Evolutionary conservation across 2,329 filamentous ascomycete species (phyloP).

Genomic region (Trichoderma polysporum): DNA sequence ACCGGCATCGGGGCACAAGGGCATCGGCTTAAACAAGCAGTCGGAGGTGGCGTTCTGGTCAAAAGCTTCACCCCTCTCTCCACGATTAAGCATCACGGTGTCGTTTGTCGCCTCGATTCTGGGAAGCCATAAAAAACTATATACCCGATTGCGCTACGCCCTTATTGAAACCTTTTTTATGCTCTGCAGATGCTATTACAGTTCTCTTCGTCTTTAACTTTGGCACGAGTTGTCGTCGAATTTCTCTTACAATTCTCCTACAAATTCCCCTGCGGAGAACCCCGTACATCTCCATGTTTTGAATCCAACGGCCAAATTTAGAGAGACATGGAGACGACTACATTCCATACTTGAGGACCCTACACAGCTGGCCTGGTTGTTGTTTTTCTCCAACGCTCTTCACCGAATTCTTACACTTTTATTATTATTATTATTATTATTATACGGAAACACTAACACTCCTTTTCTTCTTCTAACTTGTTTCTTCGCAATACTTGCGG

Average conservation of each 20-base stretch:
- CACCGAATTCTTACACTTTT: not conserved
- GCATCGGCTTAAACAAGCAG: conserved; percentile 3
- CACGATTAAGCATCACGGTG: conserved; percentile 1
- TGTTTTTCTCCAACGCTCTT: not conserved
- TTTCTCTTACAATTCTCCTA: conserved; percentile 13
- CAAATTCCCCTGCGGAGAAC: conserved; percentile 12
- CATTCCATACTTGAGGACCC: conserved; percentile 14
- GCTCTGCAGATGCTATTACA: not conserved
- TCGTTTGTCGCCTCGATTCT: conserved; percentile 6
- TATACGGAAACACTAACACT: not conserved
- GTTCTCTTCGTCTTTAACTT: not conserved
- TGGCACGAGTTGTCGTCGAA: not conserved
- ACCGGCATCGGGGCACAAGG: conserved; percentile 13
- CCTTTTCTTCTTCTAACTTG: not conserved
- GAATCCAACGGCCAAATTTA: not conserved
- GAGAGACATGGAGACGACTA: conserved; percentile 13
- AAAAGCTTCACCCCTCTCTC: conserved; percentile 18
- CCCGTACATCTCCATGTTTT: conserved; percentile 9
- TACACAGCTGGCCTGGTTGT: conserved; percentile 11
- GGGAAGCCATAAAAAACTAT: conserved; percentile 1
- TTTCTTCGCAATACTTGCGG: not conserved
- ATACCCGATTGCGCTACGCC: conserved; percentile 16
- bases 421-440: not conserved
- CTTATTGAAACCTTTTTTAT: conserved; percentile 5
- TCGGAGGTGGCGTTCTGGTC: conserved; percentile 16